Evolutionary conservation across 768 basidiomycete species (phyloP).

Genomic region (Tremella fuciformis): DNA sequence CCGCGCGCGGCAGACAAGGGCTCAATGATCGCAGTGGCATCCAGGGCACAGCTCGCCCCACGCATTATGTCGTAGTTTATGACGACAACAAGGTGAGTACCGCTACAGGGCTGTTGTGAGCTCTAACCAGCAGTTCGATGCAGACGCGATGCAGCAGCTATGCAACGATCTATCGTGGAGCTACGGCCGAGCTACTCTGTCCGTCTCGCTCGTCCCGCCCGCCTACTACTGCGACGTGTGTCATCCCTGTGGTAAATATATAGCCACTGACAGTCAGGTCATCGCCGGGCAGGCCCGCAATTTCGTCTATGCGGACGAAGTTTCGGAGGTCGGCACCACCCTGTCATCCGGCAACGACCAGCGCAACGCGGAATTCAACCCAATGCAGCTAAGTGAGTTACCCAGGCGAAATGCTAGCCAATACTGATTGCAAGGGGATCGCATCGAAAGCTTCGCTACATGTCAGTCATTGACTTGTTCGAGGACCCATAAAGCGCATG

Average conservation of each 20-base stretch:
- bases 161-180: slow-evolving; percentile 35
- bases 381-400: slow-evolving; percentile 11
- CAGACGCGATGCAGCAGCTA: slow-evolving; percentile 35
- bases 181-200: slow-evolving; percentile 36
- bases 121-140: slow-evolving; percentile 18
- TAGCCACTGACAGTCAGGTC: slow-evolving; percentile 16
- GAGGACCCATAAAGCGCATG: not conserved
- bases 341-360: slow-evolving; percentile 12
- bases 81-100: not conserved
- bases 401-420: not conserved
- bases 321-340: slow-evolving; percentile 18
- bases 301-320: slow-evolving; percentile 25
- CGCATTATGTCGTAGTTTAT: not conserved
- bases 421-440: slow-evolving; percentile 8
- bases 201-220: slow-evolving; percentile 37
- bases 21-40: no score
- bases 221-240: slow-evolving; percentile 35
- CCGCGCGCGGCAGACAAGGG: no score
- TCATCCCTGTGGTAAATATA: not conserved
- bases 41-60: no score
- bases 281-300: slow-evolving; percentile 26
- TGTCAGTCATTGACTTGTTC: slow-evolving; percentile 8
- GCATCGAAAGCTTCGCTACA: slow-evolving; percentile 9
- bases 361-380: slow-evolving; percentile 10
- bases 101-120: not conserved